These are phyloP conservation scores for Vitellaria paradoxa DNA, from an alignment of 179 eudicot genomes.

Conservation along the genomic window DNA sequence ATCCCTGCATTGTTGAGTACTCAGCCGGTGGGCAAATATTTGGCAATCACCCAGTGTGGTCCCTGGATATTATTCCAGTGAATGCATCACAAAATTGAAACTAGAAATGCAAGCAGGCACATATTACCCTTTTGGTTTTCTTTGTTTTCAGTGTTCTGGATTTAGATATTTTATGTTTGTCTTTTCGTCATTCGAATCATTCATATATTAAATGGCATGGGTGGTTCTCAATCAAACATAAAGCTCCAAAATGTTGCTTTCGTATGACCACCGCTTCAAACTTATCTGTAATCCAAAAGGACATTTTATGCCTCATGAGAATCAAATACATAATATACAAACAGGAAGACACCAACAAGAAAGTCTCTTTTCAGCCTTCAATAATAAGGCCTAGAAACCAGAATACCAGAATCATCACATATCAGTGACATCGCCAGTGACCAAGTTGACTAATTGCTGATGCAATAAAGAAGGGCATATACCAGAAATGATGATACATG, in stretches of 20 bases:
- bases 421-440: neutral
- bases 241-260: neutral
- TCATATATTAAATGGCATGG: neutral
- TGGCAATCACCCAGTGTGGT: no score
- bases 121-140: no score
- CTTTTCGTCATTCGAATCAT: neutral
- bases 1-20: no score
- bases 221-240: neutral
- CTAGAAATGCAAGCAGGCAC: no score
- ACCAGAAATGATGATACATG: no score
- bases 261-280: neutral
- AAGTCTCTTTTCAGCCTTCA: neutral
- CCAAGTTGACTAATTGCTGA: no score
- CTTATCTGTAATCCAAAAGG: neutral
- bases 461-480: no score
- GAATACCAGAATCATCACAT: neutral
- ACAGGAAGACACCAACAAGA: neutral
- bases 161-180: no score
- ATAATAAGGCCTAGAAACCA: neutral
- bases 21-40: no score
- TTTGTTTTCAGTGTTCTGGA: neutral
- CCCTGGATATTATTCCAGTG: no score
- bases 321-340: neutral
- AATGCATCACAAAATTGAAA: no score
- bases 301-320: neutral